These are phyloP conservation scores for Penicillium sp. DNA, from an alignment of 2,329 filamentous ascomycete species.

Conservation along the genomic window DNA sequence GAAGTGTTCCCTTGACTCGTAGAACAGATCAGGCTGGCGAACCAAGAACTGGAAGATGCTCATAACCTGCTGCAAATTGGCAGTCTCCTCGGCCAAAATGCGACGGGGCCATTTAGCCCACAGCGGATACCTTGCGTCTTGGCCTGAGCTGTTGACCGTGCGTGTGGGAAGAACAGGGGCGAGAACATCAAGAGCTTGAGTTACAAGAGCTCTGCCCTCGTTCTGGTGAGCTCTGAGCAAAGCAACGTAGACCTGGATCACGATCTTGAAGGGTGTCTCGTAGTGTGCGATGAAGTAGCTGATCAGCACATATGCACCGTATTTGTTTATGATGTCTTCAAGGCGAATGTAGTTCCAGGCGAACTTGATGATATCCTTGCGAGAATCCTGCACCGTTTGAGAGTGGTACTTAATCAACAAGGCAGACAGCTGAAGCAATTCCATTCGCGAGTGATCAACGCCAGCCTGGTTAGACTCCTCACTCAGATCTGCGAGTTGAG, in stretches of 20 bases:
- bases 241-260: conserved; percentile 90
- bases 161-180: conserved; percentile 91
- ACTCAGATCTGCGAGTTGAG: conserved; percentile 75
- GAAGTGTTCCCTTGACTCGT: conserved; percentile 90
- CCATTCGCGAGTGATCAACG: conserved; percentile 94
- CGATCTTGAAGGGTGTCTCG: conserved; percentile 94
- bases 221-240: conserved; percentile 91
- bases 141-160: conserved; percentile 55
- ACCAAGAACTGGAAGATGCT: conserved; percentile 98
- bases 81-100: conserved; percentile 89
- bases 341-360: conserved; percentile 97
- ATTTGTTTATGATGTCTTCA: conserved; percentile 99
- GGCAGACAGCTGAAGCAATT: conserved; percentile 90
- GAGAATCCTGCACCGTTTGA: conserved; percentile 80
- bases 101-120: conserved; percentile 91
- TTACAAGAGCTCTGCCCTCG: conserved; percentile 87
- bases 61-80: conserved; percentile 93
- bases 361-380: conserved; percentile 99
- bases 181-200: conserved; percentile 89
- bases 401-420: conserved; percentile 95
- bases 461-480: conserved; percentile 84
- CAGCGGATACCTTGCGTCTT: conserved; percentile 72
- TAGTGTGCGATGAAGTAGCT: conserved; percentile 97
- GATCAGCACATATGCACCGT: conserved; percentile 94
- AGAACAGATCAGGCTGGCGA: conserved; percentile 88